Evolutionary conservation across 495 filamentous ascomycete species (phyloP).

Genomic region (Podospora tetraspora): DNA sequence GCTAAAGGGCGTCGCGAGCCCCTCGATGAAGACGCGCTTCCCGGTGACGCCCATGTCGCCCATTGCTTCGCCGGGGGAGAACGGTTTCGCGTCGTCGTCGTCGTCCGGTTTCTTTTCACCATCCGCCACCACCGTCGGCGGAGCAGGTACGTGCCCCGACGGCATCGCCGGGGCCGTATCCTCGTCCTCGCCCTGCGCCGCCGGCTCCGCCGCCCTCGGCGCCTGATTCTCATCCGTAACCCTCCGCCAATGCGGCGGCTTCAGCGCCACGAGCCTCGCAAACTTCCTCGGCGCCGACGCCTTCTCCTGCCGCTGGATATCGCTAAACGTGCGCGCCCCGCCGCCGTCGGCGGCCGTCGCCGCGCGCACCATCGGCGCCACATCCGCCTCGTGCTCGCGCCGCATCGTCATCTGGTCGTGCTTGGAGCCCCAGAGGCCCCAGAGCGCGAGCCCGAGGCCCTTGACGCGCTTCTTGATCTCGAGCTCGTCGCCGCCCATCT

Average conservation of each 20-base stretch:
- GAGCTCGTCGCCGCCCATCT: constrained; percentile 37
- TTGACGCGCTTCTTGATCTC: constrained; percentile 46
- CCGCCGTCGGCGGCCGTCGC: constrained; percentile 28
- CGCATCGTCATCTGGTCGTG: constrained; percentile 72
- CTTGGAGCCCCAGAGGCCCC: constrained; percentile 80
- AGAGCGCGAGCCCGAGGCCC: constrained; percentile 73
- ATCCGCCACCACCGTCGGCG: neutral
- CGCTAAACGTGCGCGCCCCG: constrained; percentile 35
- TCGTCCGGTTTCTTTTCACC: constrained; percentile 21
- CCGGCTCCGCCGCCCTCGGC: neutral
- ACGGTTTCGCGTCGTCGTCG: neutral
- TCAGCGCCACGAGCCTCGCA: neutral
- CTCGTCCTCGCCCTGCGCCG: constrained; percentile 13
- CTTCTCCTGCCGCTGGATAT: constrained; percentile 31
- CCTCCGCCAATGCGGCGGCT: constrained; percentile 30
- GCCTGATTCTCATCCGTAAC: constrained; percentile 42
- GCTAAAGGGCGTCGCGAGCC: constrained; percentile 49
- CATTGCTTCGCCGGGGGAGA: constrained; percentile 1
- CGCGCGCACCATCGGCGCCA: constrained; percentile 22
- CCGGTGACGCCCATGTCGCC: constrained; percentile 36
- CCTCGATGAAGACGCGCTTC: constrained; percentile 44
- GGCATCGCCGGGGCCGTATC: constrained; percentile 28
- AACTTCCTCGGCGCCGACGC: constrained; percentile 6
- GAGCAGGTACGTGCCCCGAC: constrained; percentile 19
- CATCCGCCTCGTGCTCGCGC: constrained; percentile 41